These are phyloP conservation scores for Sporopachydermia quercuum DNA, from an alignment of 805 yeast genomes.

Conservation along the genomic window DNA sequence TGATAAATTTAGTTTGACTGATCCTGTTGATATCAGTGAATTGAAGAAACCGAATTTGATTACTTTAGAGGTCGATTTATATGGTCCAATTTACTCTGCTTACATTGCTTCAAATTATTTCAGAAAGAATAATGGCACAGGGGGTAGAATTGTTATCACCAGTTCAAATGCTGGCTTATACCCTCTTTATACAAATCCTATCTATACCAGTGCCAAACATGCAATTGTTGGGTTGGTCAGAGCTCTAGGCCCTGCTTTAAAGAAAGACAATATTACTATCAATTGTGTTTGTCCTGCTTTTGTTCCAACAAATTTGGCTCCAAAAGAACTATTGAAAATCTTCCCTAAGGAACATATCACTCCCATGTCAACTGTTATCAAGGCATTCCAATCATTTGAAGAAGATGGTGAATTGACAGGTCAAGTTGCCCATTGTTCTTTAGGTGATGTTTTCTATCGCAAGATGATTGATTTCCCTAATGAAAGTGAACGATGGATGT, in stretches of 20 bases:
- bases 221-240: background rate
- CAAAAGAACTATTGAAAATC: background rate
- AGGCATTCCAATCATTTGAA: background rate
- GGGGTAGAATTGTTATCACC: background rate
- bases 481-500: constrained; percentile 1
- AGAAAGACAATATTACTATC: background rate
- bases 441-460: background rate
- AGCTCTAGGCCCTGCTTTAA: background rate
- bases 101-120: background rate
- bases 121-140: background rate
- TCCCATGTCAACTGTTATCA: background rate
- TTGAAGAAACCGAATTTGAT: background rate
- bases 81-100: background rate
- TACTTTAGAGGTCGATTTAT: background rate
- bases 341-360: constrained; percentile 1
- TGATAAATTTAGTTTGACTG: background rate
- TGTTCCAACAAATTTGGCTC: background rate
- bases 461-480: background rate
- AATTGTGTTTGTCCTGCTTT: constrained; percentile 1
- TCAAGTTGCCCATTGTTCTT: background rate
- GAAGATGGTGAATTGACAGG: background rate
- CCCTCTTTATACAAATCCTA: background rate
- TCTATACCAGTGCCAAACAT: background rate
- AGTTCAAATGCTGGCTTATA: background rate
- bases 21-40: background rate